Evolutionary conservation across 2,329 filamentous ascomycete species (phyloP), one percentile per base, ranked within the genome.

Genomic region (Juglanconis juglandina): DNA sequence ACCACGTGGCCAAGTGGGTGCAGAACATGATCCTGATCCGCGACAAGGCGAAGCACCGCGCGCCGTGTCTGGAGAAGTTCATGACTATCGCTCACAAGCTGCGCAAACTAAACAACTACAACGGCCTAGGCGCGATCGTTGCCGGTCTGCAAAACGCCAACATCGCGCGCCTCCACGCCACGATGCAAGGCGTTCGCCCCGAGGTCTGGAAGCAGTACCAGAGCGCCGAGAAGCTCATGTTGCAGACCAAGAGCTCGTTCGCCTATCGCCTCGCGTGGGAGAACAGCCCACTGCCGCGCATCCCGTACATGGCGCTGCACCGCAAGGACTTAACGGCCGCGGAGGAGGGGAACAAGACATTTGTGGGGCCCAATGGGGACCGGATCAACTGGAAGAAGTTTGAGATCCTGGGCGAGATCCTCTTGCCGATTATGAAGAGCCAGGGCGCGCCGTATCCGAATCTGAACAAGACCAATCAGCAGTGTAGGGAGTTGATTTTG

Each of bases 341-440:
- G 0, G 92, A 96, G 70, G 91, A 96, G 74, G 95, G 94, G 39
- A 97, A 95, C 73, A 86, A 86, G 69, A 98, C 95, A 0, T 94
- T 96, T 72, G 79, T 98, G 1, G 91, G 90, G 7, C 81, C 84
- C 2, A 82, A 86, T 62, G 85, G 81, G 65, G 85, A 91, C 64
- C 82, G 91, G 55, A 91, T 99, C 71, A 98, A 98, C 72, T 99
- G 95, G 95, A 92, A 89, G 75, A 99, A 99, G 72, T 99, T 98
- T 69, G 94, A 98, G 74, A 89, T 99, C 37, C 87, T 98, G 75
- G 93, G 93, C 6, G 94, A 98, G 67, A 90, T 97, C 5, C 83
- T 98, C 56, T 80, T 97, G 62, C 89, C 91, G 2, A 87, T 99
- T 58, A 96, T 97, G 83, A 89, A 88, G 75, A 96, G 94, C 69